Evolutionary conservation across 768 basidiomycete genomes (phyloP).

Genomic region (Strobilomyces confusus): DNA sequence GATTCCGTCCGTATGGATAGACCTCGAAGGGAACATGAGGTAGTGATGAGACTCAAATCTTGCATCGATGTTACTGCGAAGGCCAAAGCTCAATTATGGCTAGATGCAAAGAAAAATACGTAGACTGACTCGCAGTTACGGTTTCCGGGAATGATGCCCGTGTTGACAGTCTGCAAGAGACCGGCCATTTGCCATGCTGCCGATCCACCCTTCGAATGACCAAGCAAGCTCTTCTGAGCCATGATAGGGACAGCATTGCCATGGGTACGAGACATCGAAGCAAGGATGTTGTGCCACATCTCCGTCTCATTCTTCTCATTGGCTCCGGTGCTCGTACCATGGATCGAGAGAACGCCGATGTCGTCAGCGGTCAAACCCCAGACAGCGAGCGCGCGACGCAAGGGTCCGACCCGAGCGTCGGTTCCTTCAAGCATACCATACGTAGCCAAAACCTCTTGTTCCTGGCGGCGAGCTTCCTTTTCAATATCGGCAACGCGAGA

Average conservation of each 20-base stretch:
- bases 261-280: conserved; percentile 79
- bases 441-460: conserved; percentile 86
- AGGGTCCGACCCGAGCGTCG: conserved; percentile 82
- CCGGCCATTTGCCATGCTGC: conserved; percentile 97
- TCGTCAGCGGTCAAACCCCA: conserved; percentile 96
- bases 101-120: not conserved
- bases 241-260: conserved; percentile 98
- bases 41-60: conserved; percentile 85
- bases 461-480: conserved; percentile 85
- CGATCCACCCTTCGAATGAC: conserved; percentile 98
- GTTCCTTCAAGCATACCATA: conserved; percentile 94
- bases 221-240: conserved; percentile 95
- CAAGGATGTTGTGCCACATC: conserved; percentile 95
- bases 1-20: conserved; percentile 92
- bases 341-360: conserved; percentile 85
- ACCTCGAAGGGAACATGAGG: conserved; percentile 96
- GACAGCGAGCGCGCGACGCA: conserved; percentile 93
- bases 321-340: conserved; percentile 83
- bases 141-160: conserved; percentile 91
- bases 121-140: conserved; percentile 87
- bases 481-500: conserved; percentile 82
- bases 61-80: conserved; percentile 81
- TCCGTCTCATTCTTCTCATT: conserved; percentile 97
- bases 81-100: not conserved
- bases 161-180: conserved; percentile 76